A percentile compares a stretch with the other conserved stretches of the same genome.
Evolutionary conservation across 352 stramenopile species (phyloP).

Genomic region (Globisporangium nodosum): DNA sequence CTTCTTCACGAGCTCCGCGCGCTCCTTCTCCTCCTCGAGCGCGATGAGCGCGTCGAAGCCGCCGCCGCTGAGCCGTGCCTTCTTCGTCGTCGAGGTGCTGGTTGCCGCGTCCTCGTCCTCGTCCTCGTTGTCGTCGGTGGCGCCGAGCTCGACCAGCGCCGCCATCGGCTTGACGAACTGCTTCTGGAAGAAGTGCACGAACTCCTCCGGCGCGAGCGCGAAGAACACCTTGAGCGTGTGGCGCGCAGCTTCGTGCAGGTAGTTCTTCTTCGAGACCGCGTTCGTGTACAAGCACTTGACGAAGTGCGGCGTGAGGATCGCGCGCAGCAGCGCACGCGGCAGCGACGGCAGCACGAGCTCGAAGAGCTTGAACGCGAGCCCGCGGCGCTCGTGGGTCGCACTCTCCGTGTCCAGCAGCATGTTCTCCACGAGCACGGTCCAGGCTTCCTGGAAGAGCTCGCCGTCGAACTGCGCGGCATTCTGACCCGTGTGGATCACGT

Average conservation of each 20-base stretch:
- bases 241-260: slow-evolving; percentile 71
- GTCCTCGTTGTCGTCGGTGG: slow-evolving; percentile 26
- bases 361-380: slow-evolving; percentile 79
- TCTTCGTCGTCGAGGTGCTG: slow-evolving; percentile 18
- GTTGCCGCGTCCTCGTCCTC: slow-evolving; percentile 29
- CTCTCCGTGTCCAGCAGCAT: slow-evolving; percentile 37
- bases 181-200: slow-evolving; percentile 65
- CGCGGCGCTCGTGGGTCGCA: slow-evolving; percentile 73
- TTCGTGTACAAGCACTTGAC: slow-evolving; percentile 85
- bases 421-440: slow-evolving; percentile 81
- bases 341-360: slow-evolving; percentile 59
- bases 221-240: slow-evolving; percentile 65
- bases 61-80: slow-evolving; percentile 31
- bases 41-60: slow-evolving; percentile 66
- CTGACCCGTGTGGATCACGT: slow-evolving; percentile 49
- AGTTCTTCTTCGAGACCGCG: slow-evolving; percentile 71
- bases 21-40: slow-evolving; percentile 77
- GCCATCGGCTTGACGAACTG: slow-evolving; percentile 61
- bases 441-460: slow-evolving; percentile 72
- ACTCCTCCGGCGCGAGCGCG: slow-evolving; percentile 40
- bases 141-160: slow-evolving; percentile 38
- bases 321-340: slow-evolving; percentile 36
- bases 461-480: slow-evolving; percentile 34
- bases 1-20: slow-evolving; percentile 40
- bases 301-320: slow-evolving; percentile 69